A percentile compares a stretch with the other conserved stretches of the same genome.
Evolutionary conservation across 306 rosid species (phyloP).

Genomic region (Trichosanthes cucumerina): DNA sequence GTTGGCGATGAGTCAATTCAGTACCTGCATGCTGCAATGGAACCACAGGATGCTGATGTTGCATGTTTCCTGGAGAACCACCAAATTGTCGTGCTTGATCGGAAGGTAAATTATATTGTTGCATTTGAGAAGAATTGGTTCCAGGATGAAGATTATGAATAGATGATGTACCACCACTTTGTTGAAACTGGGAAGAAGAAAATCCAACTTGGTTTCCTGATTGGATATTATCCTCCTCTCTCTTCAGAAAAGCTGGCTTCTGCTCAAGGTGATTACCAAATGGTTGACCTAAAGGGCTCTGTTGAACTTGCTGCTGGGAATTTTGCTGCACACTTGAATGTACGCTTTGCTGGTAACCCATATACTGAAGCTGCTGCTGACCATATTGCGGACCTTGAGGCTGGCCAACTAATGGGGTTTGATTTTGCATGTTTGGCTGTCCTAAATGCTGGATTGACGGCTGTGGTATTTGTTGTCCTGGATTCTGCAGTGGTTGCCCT

Average conservation of each 20-base stretch:
- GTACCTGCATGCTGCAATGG: constrained; percentile 50
- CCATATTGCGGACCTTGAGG: constrained; percentile 52
- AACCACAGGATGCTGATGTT: constrained; percentile 44
- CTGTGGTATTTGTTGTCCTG: constrained; percentile 45
- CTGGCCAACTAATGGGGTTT: constrained; percentile 38
- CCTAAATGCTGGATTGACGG: constrained; percentile 32
- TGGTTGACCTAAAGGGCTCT: constrained; percentile 40
- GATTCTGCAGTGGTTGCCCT: constrained; percentile 35
- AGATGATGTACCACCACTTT: constrained; percentile 34
- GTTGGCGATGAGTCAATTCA: constrained; percentile 45
- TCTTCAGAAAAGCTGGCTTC: constrained; percentile 22
- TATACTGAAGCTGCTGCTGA: constrained; percentile 54
- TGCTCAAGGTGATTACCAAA: constrained; percentile 58
- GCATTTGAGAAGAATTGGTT: constrained; percentile 37
- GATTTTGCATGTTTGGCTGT: constrained; percentile 51
- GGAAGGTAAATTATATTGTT: constrained; percentile 42
- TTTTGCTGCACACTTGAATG: constrained; percentile 46
- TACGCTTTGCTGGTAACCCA: constrained; percentile 56
- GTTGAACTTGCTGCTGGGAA: constrained; percentile 42
- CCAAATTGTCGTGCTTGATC: constrained; percentile 54
- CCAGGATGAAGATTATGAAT: constrained; percentile 45
- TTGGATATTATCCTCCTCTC: constrained; percentile 58
- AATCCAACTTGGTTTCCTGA: constrained; percentile 56
- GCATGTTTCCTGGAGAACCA: constrained; percentile 39
- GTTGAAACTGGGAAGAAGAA: constrained; percentile 73